A percentile compares a stretch with the other conserved stretches of the same genome.
These are phyloP conservation scores for Geranium incanum DNA, from an alignment of 441 rosid species.

Conservation along the genomic window DNA sequence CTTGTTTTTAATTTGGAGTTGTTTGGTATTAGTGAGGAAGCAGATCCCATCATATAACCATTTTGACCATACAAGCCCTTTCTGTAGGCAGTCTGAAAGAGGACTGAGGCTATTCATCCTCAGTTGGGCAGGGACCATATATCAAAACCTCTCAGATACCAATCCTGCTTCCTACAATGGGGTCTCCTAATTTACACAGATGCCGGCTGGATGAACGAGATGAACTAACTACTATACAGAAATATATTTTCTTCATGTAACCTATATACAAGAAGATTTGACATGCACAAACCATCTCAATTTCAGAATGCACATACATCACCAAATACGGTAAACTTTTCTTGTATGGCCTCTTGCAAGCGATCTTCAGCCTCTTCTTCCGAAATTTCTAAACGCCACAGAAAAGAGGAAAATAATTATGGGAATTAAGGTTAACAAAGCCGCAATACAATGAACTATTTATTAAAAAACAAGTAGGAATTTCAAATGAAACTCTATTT, in stretches of 20 bases:
- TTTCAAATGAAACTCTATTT: neutral
- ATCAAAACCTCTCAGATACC: neutral
- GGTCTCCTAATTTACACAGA: neutral
- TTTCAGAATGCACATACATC: slow-evolving; percentile 52
- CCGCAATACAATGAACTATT: neutral
- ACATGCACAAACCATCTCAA: slow-evolving; percentile 10
- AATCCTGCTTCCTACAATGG: neutral
- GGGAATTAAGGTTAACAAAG: slow-evolving; percentile 12
- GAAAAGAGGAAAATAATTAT: slow-evolving; percentile 21
- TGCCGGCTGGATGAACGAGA: neutral
- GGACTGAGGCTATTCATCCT: neutral
- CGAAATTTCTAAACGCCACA: slow-evolving; percentile 66
- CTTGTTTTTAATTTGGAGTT: neutral
- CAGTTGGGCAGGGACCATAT: neutral
- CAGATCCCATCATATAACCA: neutral
- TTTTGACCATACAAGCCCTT: neutral
- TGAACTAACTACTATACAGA: neutral
- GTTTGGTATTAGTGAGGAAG: slow-evolving; percentile 2
- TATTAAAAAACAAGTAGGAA: neutral
- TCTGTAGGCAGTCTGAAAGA: neutral
- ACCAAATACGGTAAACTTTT: slow-evolving; percentile 92
- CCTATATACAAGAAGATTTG: neutral
- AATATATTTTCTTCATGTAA: neutral
- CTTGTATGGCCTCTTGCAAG: slow-evolving; percentile 93
- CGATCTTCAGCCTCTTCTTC: slow-evolving; percentile 97